Conservation (phyloP, 495 filamentous ascomycete species). For the Rhypophila decipiens region DNA sequence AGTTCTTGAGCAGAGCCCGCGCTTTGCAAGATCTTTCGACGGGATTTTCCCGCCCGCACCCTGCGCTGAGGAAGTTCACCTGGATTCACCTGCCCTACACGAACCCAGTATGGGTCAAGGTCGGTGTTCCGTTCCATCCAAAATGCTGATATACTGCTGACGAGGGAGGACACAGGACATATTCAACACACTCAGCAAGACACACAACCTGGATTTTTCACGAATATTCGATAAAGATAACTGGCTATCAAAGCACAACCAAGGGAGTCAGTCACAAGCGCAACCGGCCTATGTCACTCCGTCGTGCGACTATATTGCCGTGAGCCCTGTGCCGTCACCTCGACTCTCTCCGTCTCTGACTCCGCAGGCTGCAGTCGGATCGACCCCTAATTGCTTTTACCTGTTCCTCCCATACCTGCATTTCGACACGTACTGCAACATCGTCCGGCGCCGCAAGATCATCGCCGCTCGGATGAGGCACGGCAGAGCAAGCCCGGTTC, state of each 20-base stretch:
- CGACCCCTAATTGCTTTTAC: slow-evolving; percentile 36
- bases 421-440: slow-evolving; percentile 58
- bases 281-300: slow-evolving; percentile 43
- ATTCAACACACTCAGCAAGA: slow-evolving; percentile 31
- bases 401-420: slow-evolving; percentile 53
- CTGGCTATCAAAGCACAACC: slow-evolving; percentile 40
- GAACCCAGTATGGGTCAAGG: slow-evolving; percentile 60
- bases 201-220: slow-evolving; percentile 27
- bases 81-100: slow-evolving; percentile 66
- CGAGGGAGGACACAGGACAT: slow-evolving; percentile 25
- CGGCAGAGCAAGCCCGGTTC: slow-evolving; percentile 53
- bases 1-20: slow-evolving; percentile 10
- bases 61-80: slow-evolving; percentile 42
- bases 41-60: slow-evolving; percentile 34
- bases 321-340: slow-evolving; percentile 24
- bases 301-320: slow-evolving; percentile 38
- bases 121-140: slow-evolving; percentile 22
- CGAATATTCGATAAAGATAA: slow-evolving; percentile 46
- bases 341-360: slow-evolving; percentile 24
- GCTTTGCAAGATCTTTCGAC: slow-evolving; percentile 19
- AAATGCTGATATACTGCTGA: slow-evolving; percentile 20
- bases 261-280: slow-evolving; percentile 37
- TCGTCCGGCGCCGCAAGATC: slow-evolving; percentile 53
- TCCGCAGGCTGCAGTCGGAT: slow-evolving; percentile 22
- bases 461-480: slow-evolving; percentile 49